Conservation (phyloP, 768 basidiomycete genomes). For the Podaxis pistillaris region DNA sequence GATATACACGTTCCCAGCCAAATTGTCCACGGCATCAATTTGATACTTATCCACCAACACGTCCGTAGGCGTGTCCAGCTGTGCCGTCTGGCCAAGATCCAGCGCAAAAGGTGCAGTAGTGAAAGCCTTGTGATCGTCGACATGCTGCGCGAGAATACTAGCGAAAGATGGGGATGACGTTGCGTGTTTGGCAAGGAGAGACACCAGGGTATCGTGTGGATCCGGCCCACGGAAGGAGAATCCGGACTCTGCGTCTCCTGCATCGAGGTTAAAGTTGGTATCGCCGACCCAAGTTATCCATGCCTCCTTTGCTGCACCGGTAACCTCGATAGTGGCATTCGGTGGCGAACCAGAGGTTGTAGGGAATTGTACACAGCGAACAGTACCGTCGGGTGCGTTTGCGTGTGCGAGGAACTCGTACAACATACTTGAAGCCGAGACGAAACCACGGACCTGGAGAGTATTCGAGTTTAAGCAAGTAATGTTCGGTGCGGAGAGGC, state of each 20-base stretch:
- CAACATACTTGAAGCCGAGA: constrained; percentile 57
- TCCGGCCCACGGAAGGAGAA: constrained; percentile 67
- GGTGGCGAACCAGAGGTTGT: constrained; percentile 29
- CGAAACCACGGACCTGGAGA: constrained; percentile 51
- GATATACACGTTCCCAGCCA: constrained; percentile 57
- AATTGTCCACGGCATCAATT: constrained; percentile 29
- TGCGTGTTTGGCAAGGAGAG: background rate
- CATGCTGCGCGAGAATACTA: constrained; percentile 43
- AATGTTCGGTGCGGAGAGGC: constrained; percentile 55
- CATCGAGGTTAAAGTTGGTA: constrained; percentile 64
- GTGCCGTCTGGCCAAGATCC: constrained; percentile 56
- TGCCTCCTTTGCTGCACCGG: constrained; percentile 41
- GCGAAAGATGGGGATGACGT: background rate
- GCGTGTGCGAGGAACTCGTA: constrained; percentile 60
- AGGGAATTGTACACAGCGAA: constrained; percentile 32
- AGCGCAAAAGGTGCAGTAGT: constrained; percentile 50
- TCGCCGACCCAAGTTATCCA: constrained; percentile 77
- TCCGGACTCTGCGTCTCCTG: constrained; percentile 51
- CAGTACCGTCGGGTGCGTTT: constrained; percentile 19
- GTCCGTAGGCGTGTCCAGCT: constrained; percentile 56
- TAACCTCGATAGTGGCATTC: constrained; percentile 48
- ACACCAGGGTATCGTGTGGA: constrained; percentile 38
- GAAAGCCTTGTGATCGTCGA: constrained; percentile 45
- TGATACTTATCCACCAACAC: constrained; percentile 51
- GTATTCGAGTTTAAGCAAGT: constrained; percentile 59